Evolutionary conservation across 306 rosid genomes (phyloP), one percentile per base, ranked within the genome.

Genomic region (Astragalus membranaceus): DNA sequence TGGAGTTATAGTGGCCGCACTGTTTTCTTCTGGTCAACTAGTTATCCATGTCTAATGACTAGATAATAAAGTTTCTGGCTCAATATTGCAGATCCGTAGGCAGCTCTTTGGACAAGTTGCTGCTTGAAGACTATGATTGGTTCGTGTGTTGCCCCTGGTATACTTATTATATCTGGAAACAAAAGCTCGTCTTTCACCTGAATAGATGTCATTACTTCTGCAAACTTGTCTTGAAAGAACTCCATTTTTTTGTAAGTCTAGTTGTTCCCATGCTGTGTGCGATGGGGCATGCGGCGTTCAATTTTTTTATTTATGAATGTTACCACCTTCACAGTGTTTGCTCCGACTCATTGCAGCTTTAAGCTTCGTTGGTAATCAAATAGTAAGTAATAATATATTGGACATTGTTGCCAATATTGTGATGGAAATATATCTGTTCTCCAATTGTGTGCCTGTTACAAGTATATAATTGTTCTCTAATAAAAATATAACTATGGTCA

Each of bases 1-100:
- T 67, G 62, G 57, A 56, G 12, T 57, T 36, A 4, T 15, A 32
- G 35, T 26, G 23, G 41, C 55, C 53, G 26, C 32, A 13, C 23
- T 62, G n/a, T n/a, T n/a, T 53, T 64, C 36, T 53, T 30, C n/a
- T 10, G 57, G 26, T 16, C 8, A 9, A 57, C 30, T 44, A 47
- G 52, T 50, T 63, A 41, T n/a, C 13, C 15, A 12, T 52, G 41
- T 52, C 32, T 13, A 8, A 10, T 36, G 60, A 51, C 37, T n/a
- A 33, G 16, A 1, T 13, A 67, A 42, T 36, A 60, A 63, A 46
- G 52, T 51, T 69, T 79, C 50, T 75, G 3, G 16, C 15, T 60
- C 75, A 55, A 62, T 54, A 1, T 75, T 75, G 87, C 94, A 92
- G 97, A 92, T 92, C 85, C 92, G 97, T 69, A 87, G 82, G 80